These are phyloP conservation scores for Fonsecaea multimorphosa DNA, from an alignment of 2,329 filamentous ascomycete genomes.

Conservation along the genomic window DNA sequence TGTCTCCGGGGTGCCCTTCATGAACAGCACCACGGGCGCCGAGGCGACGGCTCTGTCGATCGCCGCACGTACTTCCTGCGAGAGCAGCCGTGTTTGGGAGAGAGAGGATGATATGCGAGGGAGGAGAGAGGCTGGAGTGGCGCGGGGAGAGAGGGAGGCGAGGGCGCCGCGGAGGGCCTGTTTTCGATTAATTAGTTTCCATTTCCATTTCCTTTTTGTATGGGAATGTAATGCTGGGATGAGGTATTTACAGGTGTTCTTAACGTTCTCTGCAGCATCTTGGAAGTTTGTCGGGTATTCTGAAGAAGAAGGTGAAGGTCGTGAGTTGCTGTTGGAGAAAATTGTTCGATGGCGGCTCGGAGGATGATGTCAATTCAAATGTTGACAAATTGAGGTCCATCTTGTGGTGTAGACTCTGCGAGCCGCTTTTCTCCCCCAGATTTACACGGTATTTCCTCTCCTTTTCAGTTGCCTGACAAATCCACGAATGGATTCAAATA, in stretches of 20 bases:
- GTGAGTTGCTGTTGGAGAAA: slow-evolving; percentile 22
- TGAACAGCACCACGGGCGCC: slow-evolving; percentile 94
- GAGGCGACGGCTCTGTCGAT: slow-evolving; percentile 90
- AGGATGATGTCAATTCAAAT: slow-evolving; percentile 32
- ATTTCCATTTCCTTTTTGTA: too few species aligned
- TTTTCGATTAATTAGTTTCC: background rate
- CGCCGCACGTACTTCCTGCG: slow-evolving; percentile 75
- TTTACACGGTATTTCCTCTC: slow-evolving; percentile 8
- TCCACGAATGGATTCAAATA: background rate
- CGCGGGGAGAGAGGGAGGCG: slow-evolving; percentile 34
- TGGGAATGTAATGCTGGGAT: background rate
- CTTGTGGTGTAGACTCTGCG: background rate
- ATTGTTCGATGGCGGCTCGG: slow-evolving; percentile 10
- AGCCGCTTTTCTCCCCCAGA: slow-evolving; percentile 5
- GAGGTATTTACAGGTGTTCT: slow-evolving; percentile 25
- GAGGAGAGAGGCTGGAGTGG: slow-evolving; percentile 45
- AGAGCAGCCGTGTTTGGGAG: slow-evolving; percentile 65
- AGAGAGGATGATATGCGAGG: slow-evolving; percentile 35
- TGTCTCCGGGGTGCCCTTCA: slow-evolving; percentile 97
- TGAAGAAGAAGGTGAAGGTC: slow-evolving; percentile 1
- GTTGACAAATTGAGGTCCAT: slow-evolving; percentile 33
- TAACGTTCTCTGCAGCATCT: slow-evolving; percentile 28
- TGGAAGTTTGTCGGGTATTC: background rate
- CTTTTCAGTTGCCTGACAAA: background rate
- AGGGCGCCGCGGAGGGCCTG: slow-evolving; percentile 37